Percentiles rank a stretch among this genome's conserved stretches.
Conservation (phyloP, 495 filamentous ascomycete species). For the Penicillium subrubescens region DNA sequence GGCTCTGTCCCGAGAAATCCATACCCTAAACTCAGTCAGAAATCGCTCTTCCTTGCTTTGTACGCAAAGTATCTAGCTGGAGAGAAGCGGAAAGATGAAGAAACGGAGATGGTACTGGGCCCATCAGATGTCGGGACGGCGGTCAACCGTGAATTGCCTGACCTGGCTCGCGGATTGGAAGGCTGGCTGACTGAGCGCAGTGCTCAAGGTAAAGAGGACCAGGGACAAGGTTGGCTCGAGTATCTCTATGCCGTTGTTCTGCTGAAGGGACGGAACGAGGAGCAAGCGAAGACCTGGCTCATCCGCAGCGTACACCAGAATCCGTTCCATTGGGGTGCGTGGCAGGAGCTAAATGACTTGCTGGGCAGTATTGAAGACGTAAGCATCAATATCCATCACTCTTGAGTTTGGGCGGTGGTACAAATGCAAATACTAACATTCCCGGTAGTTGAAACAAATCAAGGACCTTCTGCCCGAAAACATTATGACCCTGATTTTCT, state of each 20-base stretch:
- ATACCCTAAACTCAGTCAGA: conserved; percentile 72
- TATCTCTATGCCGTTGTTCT: conserved; percentile 92
- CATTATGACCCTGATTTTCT: conserved; percentile 90
- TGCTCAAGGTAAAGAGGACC: conserved; percentile 58
- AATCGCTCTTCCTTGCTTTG: conserved; percentile 86
- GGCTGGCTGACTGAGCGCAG: conserved; percentile 69
- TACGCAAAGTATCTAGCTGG: conserved; percentile 93
- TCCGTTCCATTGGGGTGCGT: conserved; percentile 95
- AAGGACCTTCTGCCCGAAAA: conserved; percentile 74
- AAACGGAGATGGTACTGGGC: conserved; percentile 95
- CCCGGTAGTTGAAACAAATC: conserved; percentile 56
- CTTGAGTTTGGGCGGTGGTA: not conserved
- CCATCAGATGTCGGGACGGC: conserved; percentile 84
- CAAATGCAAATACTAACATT: conserved; percentile 21
- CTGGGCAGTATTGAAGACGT: conserved; percentile 83
- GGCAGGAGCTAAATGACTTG: conserved; percentile 82
- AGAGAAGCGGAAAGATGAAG: conserved; percentile 95
- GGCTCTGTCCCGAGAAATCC: conserved; percentile 33
- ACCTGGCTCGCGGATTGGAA: conserved; percentile 73
- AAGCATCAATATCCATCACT: conserved; percentile 34
- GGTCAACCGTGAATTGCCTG: conserved; percentile 78
- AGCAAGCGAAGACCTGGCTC: conserved; percentile 77
- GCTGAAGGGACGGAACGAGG: conserved; percentile 87
- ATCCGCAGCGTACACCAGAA: conserved; percentile 81
- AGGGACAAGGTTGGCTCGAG: conserved; percentile 90